Conservation (phyloP, 1,284 basidiomycete genomes). For the Amylostereum chailletii region DNA sequence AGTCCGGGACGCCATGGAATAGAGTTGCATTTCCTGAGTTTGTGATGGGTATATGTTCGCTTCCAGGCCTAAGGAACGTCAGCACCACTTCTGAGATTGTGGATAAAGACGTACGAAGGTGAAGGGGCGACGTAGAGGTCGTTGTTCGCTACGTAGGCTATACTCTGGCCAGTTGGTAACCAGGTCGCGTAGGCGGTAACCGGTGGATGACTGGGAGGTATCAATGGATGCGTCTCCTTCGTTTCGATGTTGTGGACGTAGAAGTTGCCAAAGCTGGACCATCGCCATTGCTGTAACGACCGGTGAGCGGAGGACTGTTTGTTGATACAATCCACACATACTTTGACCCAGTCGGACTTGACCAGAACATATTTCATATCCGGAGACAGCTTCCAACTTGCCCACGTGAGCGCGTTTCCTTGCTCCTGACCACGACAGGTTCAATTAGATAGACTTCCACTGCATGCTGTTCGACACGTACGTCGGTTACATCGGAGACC, state of each 20-base stretch:
- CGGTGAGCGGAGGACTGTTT: constrained; percentile 1
- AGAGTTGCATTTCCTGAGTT: constrained; percentile 72
- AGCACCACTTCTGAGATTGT: background rate
- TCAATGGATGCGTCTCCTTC: constrained; percentile 59
- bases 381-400: constrained; percentile 72
- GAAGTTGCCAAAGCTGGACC: constrained; percentile 83
- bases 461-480: constrained; percentile 22
- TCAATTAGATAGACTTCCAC: background rate
- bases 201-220: constrained; percentile 57
- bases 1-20: constrained; percentile 94
- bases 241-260: constrained; percentile 68
- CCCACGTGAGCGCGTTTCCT: constrained; percentile 44
- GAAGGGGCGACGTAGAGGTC: constrained; percentile 76
- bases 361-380: constrained; percentile 85
- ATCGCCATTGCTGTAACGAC: constrained; percentile 74
- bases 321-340: constrained; percentile 17
- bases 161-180: constrained; percentile 75
- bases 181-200: constrained; percentile 73
- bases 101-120: constrained; percentile 35
- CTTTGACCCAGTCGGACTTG: constrained; percentile 68
- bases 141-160: constrained; percentile 78
- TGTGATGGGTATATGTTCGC: constrained; percentile 70
- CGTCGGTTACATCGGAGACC: constrained; percentile 53
- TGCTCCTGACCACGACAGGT: constrained; percentile 35
- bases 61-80: constrained; percentile 22